These are phyloP conservation scores for Kwoniella shandongensis DNA, from an alignment of 768 basidiomycete species.

Conservation along the genomic window DNA sequence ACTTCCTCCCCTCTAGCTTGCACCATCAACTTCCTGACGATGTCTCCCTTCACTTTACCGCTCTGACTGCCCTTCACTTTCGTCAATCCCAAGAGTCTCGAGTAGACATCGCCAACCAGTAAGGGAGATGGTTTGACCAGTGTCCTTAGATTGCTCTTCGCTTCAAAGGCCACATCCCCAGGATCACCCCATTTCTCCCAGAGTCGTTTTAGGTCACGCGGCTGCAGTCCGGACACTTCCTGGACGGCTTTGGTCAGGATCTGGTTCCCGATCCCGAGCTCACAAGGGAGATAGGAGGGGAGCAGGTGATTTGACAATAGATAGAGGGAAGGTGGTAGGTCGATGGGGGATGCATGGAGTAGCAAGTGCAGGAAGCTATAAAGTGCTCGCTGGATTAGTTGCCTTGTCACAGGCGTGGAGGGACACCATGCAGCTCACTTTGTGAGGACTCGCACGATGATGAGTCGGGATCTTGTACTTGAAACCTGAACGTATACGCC, in stretches of 20 bases:
- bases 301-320: conserved; percentile 77
- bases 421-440: conserved; percentile 37
- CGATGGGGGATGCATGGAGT: conserved; percentile 64
- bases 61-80: conserved; percentile 72
- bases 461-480: conserved; percentile 44
- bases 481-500: conserved; percentile 52
- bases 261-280: conserved; percentile 55
- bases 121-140: conserved; percentile 49
- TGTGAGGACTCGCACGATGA: conserved; percentile 48
- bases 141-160: conserved; percentile 58
- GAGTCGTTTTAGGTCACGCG: conserved; percentile 44
- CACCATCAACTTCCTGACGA: conserved; percentile 78
- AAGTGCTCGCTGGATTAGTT: not conserved
- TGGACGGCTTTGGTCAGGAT: conserved; percentile 58
- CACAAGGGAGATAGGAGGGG: conserved; percentile 69
- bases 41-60: conserved; percentile 69
- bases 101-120: conserved; percentile 64
- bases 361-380: conserved; percentile 75
- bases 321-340: conserved; percentile 74
- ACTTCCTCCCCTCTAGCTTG: conserved; percentile 82
- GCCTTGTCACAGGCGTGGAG: not conserved
- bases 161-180: conserved; percentile 83
- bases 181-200: conserved; percentile 76
- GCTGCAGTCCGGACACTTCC: conserved; percentile 48
- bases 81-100: conserved; percentile 67